Conservation (phyloP, 2,329 filamentous ascomycete genomes). For the Curvularia sp. region DNA sequence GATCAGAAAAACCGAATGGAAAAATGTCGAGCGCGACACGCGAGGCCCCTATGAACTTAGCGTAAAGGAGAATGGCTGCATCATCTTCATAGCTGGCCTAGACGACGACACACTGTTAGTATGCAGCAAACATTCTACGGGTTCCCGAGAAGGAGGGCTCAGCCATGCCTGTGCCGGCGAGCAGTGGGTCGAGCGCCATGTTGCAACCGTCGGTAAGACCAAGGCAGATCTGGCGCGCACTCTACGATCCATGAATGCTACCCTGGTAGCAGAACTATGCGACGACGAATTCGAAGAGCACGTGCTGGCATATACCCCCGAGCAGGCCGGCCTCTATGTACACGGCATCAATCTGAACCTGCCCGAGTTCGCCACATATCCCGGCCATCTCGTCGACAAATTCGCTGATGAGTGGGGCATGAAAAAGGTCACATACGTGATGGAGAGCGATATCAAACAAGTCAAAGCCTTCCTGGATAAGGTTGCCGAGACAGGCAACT, state of each 20-base stretch:
- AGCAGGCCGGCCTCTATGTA: constrained; percentile 87
- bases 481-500: constrained; percentile 86
- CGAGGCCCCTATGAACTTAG: constrained; percentile 92
- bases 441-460: constrained; percentile 74
- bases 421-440: constrained; percentile 81
- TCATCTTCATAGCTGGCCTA: constrained; percentile 93
- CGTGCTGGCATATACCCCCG: constrained; percentile 84
- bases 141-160: constrained; percentile 73
- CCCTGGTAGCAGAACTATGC: constrained; percentile 93
- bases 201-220: constrained; percentile 78
- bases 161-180: constrained; percentile 90
- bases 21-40: constrained; percentile 76
- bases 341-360: constrained; percentile 96
- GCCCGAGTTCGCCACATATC: constrained; percentile 88
- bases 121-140: constrained; percentile 99
- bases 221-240: constrained; percentile 78
- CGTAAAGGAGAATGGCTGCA: constrained; percentile 99
- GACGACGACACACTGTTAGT: constrained; percentile 89
- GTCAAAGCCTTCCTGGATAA: constrained; percentile 84
- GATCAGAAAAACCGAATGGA: constrained; percentile 82
- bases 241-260: constrained; percentile 82
- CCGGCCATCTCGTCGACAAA: constrained; percentile 79
- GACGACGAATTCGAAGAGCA: constrained; percentile 98
- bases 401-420: constrained; percentile 96
- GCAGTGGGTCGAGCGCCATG: constrained; percentile 79